Conservation (phyloP, 257 asterid genomes). For the Verbena officinalis region DNA sequence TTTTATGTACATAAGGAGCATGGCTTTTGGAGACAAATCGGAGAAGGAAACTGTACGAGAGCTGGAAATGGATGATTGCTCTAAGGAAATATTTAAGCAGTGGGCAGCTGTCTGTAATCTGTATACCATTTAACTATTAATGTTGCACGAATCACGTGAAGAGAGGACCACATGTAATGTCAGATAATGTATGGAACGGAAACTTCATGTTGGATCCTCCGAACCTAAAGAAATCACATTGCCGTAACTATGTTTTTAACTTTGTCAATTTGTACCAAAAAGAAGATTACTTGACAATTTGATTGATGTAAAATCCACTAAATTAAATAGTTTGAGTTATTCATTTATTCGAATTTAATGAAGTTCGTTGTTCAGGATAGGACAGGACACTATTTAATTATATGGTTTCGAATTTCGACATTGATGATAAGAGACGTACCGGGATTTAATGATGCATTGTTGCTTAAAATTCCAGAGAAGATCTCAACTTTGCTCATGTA, state of each 20-base stretch:
- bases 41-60: slow-evolving; percentile 18
- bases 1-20: slow-evolving; percentile 9
- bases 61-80: slow-evolving; percentile 31
- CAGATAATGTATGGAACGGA: slow-evolving; percentile 25
- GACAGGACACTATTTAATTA: too few relatives aligned
- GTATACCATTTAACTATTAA: background rate
- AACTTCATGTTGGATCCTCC: background rate
- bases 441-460: slow-evolving; percentile 73
- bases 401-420: too few relatives aligned
- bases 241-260: too few relatives aligned
- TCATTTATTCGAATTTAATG: too few relatives aligned
- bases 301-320: too few relatives aligned
- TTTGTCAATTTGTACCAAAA: too few relatives aligned
- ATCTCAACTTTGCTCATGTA: slow-evolving; percentile 63
- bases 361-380: too few relatives aligned
- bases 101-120: slow-evolving; percentile 30
- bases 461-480: slow-evolving; percentile 80
- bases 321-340: too few relatives aligned
- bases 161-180: slow-evolving; percentile 27
- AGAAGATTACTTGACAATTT: too few relatives aligned
- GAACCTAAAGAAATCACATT: too few relatives aligned
- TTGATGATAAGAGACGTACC: slow-evolving; percentile 41
- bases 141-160: slow-evolving; percentile 34
- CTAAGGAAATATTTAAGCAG: slow-evolving; percentile 16
- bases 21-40: slow-evolving; percentile 2